Evolutionary conservation across 345 rosid genomes (phyloP).

Genomic region (Populus ilicifolia): DNA sequence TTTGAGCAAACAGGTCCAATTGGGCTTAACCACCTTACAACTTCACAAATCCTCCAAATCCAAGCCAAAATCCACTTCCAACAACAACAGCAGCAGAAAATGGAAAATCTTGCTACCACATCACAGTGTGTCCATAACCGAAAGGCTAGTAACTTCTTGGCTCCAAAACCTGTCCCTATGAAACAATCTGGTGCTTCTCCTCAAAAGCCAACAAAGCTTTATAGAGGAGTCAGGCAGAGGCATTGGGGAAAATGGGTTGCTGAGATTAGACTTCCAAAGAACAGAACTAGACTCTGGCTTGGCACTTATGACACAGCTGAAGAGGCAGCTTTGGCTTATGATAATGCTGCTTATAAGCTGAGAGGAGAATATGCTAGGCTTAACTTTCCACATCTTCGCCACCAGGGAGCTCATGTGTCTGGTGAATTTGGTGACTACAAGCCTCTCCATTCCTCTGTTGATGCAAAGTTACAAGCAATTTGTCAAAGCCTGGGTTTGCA

Average conservation of each 20-base stretch:
- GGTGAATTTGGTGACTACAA: slow-evolving; percentile 43
- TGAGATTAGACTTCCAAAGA: slow-evolving; percentile 60
- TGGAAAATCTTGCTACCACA: slow-evolving; percentile 10
- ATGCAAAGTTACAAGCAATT: slow-evolving; percentile 77
- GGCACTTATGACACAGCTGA: slow-evolving; percentile 93
- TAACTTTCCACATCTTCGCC: slow-evolving; percentile 70
- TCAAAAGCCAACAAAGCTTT: slow-evolving; percentile 25
- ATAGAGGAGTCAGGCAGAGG: slow-evolving; percentile 32
- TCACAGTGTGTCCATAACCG: slow-evolving; percentile 18
- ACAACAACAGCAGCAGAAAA: slow-evolving; percentile 16
- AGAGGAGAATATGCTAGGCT: slow-evolving; percentile 85
- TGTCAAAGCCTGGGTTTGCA: slow-evolving; percentile 59
- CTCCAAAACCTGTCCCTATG: slow-evolving; percentile 26
- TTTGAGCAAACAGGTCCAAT: slow-evolving; percentile 36
- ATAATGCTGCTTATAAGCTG: slow-evolving; percentile 77
- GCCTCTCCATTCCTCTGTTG: slow-evolving; percentile 83
- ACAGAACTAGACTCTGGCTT: slow-evolving; percentile 89
- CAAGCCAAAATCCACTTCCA: slow-evolving; percentile 56
- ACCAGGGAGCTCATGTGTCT: slow-evolving; percentile 29
- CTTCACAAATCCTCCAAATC: slow-evolving; percentile 46
- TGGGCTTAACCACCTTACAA: slow-evolving; percentile 62
- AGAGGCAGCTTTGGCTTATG: slow-evolving; percentile 91
- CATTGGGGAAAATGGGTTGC: slow-evolving; percentile 40
- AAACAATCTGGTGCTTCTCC: slow-evolving; percentile 16
- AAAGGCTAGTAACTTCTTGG: slow-evolving; percentile 12